Percentiles rank a stretch among this genome's conserved stretches.
Conservation (phyloP, 441 rosid species). For the Pelargonium australe region DNA sequence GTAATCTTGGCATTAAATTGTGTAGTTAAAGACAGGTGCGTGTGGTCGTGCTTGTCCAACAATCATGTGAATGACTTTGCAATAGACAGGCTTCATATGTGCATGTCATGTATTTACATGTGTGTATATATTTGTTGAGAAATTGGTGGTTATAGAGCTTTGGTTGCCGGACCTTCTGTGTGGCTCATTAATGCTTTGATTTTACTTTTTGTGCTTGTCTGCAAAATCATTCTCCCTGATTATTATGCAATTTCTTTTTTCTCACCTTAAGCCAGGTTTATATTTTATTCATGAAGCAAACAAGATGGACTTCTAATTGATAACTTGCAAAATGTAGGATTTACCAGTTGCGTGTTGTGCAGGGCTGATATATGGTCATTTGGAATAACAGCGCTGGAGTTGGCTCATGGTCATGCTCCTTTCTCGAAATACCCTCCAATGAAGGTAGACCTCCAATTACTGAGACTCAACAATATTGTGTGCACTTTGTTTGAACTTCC, state of each 20-base stretch:
- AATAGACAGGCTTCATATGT: neutral
- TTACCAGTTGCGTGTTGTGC: conserved; percentile 27
- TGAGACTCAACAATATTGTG: conserved; percentile 13
- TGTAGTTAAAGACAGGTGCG: neutral
- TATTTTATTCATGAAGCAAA: conserved; percentile 4
- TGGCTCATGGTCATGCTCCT: conserved; percentile 31
- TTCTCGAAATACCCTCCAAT: conserved; percentile 60
- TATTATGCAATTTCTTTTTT: neutral
- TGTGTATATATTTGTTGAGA: neutral
- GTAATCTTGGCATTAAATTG: too few relatives aligned
- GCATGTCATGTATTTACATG: neutral
- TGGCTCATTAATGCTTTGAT: neutral
- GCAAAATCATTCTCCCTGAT: neutral
- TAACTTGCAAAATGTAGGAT: neutral
- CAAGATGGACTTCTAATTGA: conserved; percentile 10
- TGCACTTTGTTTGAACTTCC: conserved; percentile 7
- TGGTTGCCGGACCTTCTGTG: neutral
- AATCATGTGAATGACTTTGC: neutral
- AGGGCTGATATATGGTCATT: conserved; percentile 99
- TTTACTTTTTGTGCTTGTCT: neutral
- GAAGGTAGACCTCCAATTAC: conserved; percentile 58
- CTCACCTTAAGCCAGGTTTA: neutral
- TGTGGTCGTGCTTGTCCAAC: neutral
- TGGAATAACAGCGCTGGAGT: conserved; percentile 94
- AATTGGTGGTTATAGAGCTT: neutral